Evolutionary conservation across 2,329 filamentous ascomycete genomes (phyloP).

Genomic region (Davidsoniella australis): DNA sequence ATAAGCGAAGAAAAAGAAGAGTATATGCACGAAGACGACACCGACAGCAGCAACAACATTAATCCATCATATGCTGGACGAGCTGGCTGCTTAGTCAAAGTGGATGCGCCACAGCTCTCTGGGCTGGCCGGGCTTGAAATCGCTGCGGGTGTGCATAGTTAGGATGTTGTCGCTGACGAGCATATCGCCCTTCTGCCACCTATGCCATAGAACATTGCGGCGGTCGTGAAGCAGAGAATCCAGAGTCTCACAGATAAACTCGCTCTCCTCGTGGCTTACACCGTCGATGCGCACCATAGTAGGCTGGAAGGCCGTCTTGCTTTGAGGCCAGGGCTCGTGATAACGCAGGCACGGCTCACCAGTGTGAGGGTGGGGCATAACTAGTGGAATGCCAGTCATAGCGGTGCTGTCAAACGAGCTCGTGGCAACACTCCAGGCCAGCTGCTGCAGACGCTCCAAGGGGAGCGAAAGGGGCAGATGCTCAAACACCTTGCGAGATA

Average conservation of each 20-base stretch:
- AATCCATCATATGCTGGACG: too few species aligned
- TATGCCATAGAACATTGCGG: slow-evolving; percentile 30
- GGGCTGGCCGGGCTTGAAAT: slow-evolving; percentile 26
- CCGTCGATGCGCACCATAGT: slow-evolving; percentile 27
- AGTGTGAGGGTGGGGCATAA: slow-evolving; percentile 28
- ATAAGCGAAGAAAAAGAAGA: too few species aligned
- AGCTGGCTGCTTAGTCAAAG: slow-evolving; percentile 18
- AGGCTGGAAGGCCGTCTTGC: slow-evolving; percentile 33
- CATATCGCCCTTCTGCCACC: slow-evolving; percentile 38
- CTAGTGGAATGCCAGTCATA: slow-evolving; percentile 27
- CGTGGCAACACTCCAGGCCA: slow-evolving; percentile 34
- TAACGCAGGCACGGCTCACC: slow-evolving; percentile 32
- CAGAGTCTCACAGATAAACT: slow-evolving; percentile 20
- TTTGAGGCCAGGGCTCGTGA: slow-evolving; percentile 36
- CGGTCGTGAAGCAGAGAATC: slow-evolving; percentile 28
- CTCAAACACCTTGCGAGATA: slow-evolving; percentile 31
- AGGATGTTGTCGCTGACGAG: slow-evolving; percentile 34
- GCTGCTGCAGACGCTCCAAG: slow-evolving; percentile 20
- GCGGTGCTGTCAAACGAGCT: slow-evolving; percentile 28
- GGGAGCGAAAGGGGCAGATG: slow-evolving; percentile 25
- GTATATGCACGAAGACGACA: too few species aligned
- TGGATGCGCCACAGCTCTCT: slow-evolving; percentile 34
- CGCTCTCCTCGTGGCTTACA: slow-evolving; percentile 18
- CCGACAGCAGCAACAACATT: too few species aligned
- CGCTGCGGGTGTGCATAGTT: slow-evolving; percentile 32